A percentile compares a stretch with the other conserved stretches of the same genome.
phyloP scores from a whole-genome alignment of 495 filamentous ascomycete genomes.

The Thozetella sp. region DNA sequence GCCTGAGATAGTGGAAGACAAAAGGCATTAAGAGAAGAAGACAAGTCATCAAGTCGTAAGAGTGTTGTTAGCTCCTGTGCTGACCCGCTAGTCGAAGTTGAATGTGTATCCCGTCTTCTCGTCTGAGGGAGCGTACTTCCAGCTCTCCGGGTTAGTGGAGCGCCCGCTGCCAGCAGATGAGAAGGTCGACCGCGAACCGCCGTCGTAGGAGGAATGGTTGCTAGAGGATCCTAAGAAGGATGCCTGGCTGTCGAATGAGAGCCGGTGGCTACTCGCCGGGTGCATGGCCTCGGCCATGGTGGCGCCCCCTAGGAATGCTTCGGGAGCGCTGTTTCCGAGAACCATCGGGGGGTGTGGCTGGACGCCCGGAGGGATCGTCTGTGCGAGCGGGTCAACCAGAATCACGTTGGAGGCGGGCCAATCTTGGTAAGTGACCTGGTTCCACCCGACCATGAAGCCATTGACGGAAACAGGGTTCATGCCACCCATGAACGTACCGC shows the following conservation, averaged over 20 bases:
- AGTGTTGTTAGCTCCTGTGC: not conserved
- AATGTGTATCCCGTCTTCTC: not conserved
- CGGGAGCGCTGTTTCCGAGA: not conserved
- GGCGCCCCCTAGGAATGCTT: not conserved
- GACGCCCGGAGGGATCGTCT: not conserved
- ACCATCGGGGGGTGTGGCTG: not conserved
- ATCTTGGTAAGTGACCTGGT: not conserved
- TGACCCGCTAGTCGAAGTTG: not conserved
- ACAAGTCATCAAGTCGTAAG: not conserved
- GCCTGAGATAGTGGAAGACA: too few relatives aligned
- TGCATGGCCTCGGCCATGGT: not conserved
- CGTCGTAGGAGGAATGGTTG: not conserved
- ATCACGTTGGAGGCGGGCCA: not conserved
- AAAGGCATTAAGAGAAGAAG: not conserved
- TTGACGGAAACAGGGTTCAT: not conserved
- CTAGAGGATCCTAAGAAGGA: not conserved
- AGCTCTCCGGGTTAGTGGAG: not conserved
- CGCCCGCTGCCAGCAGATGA: not conserved
- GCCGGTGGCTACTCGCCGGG: not conserved
- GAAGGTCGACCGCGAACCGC: not conserved
- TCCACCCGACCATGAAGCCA: not conserved
- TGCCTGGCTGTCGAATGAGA: conserved; percentile 1
- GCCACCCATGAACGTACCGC: not conserved
- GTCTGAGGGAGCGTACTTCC: conserved; percentile 1
- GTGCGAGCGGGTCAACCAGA: not conserved